Evolutionary conservation across 257 asterid species (phyloP).

Genomic region (Plantago elongata): DNA sequence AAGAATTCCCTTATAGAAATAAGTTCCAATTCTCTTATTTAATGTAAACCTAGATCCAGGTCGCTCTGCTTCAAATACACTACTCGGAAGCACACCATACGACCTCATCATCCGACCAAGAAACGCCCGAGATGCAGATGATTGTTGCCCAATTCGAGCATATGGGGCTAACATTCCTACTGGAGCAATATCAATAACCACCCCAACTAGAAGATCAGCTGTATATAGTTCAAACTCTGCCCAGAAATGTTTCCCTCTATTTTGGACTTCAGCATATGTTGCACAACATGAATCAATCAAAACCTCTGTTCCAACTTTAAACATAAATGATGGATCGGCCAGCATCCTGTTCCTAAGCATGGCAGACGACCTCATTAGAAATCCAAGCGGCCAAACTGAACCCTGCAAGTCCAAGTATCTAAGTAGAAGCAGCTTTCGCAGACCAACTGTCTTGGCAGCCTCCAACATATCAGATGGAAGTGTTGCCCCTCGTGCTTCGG

Average conservation of each 20-base stretch:
- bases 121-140: conserved; percentile 43
- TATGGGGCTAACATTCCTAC: conserved; percentile 97
- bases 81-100: conserved; percentile 79
- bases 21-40: conserved; percentile 83
- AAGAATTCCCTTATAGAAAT: conserved; percentile 87
- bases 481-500: conserved; percentile 65
- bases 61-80: conserved; percentile 92
- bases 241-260: conserved; percentile 96
- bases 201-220: conserved; percentile 86
- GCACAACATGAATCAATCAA: conserved; percentile 95
- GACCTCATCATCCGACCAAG: conserved; percentile 55
- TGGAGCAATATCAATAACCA: conserved; percentile 86
- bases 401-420: conserved; percentile 92
- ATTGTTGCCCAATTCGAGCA: conserved; percentile 76
- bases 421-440: conserved; percentile 55
- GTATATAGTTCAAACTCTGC: conserved; percentile 94
- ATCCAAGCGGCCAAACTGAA: conserved; percentile 75
- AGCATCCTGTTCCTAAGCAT: conserved; percentile 91
- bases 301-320: conserved; percentile 95
- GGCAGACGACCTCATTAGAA: conserved; percentile 67
- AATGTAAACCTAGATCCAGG: conserved; percentile 74
- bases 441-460: conserved; percentile 83
- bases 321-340: conserved; percentile 90
- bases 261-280: conserved; percentile 91
- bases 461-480: conserved; percentile 94